These are phyloP conservation scores for Trypanosoma melophagium DNA, from an alignment of 208 protist genomes.

Conservation along the genomic window DNA sequence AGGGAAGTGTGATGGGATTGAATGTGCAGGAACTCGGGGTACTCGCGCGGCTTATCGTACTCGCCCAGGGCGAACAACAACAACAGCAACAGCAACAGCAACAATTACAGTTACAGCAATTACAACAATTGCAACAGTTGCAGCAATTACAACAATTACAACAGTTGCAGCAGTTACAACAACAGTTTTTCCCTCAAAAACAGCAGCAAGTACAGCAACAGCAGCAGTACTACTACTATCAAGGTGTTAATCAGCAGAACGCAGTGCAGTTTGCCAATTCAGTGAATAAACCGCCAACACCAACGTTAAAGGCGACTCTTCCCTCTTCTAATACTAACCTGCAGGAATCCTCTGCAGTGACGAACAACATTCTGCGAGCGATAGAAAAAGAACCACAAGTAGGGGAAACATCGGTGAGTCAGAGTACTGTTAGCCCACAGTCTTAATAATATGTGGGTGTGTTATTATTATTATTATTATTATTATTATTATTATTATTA, in stretches of 20 bases:
- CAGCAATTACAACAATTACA: conserved; percentile 11
- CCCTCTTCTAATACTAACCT: neutral
- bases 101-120: conserved; percentile 9
- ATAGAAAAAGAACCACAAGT: neutral
- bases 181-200: neutral
- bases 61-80: conserved; percentile 4
- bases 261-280: neutral
- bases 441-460: too few relatives aligned
- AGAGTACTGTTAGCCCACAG: too few relatives aligned
- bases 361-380: neutral
- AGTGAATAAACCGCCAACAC: neutral
- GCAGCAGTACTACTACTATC: conserved; percentile 11
- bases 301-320: neutral
- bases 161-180: conserved; percentile 8
- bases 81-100: conserved; percentile 20
- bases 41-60: neutral
- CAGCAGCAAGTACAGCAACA: conserved; percentile 1
- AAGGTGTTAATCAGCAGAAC: neutral
- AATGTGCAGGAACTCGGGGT: neutral
- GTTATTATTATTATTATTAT: too few relatives aligned
- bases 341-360: neutral
- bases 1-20: neutral
- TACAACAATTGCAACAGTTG: conserved; percentile 1
- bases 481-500: neutral
- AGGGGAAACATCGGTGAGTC: neutral